Evolutionary conservation across 2,329 filamentous ascomycete genomes (phyloP).

Genomic region (Calonectria honghensis): DNA sequence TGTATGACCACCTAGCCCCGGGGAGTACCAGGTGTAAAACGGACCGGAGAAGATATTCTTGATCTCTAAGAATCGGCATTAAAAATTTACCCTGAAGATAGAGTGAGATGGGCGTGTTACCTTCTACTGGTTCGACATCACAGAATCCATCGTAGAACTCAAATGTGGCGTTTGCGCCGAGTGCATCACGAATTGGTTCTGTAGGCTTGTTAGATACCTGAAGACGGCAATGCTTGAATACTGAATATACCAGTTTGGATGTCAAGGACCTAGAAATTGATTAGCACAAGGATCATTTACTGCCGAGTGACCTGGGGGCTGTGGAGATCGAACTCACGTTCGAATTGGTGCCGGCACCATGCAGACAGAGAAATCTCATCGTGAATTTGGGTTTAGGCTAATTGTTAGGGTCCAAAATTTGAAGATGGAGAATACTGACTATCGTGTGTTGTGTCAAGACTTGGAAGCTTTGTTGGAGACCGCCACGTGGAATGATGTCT

Average conservation of each 20-base stretch:
- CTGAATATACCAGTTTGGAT: background rate
- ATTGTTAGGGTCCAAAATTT: too few relatives aligned
- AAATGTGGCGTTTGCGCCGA: background rate
- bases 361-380: background rate
- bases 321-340: background rate
- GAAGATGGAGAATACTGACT: too few relatives aligned
- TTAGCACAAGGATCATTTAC: too few relatives aligned
- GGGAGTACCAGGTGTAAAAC: slow-evolving; percentile 7
- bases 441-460: too few relatives aligned
- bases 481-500: too few relatives aligned
- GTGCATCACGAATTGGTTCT: background rate
- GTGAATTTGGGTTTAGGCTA: background rate
- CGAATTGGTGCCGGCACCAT: slow-evolving; percentile 1
- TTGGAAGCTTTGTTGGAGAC: too few relatives aligned
- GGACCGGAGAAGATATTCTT: background rate
- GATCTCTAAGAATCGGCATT: background rate
- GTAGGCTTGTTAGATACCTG: background rate
- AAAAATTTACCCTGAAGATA: too few relatives aligned
- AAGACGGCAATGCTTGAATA: background rate
- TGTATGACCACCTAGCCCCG: background rate
- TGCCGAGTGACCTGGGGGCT: too few relatives aligned
- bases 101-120: background rate
- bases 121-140: background rate
- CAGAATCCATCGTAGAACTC: slow-evolving; percentile 5
- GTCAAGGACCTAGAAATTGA: background rate